Evolutionary conservation across 1,284 basidiomycete genomes (phyloP).

Genomic region (Wolfiporia cocos): DNA sequence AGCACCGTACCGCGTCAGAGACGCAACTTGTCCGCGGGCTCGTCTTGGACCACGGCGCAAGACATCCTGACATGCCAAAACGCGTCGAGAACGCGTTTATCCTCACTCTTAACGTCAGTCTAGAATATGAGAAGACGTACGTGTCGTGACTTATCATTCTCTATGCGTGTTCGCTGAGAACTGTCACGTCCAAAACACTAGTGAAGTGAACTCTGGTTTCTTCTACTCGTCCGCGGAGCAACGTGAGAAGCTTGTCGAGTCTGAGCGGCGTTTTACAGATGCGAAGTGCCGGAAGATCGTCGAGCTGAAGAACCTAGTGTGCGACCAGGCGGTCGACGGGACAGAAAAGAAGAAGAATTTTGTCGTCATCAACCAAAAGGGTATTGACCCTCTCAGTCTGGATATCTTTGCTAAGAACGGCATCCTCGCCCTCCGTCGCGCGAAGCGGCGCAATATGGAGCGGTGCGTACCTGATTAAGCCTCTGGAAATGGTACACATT

Average conservation of each 20-base stretch:
- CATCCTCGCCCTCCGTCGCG: conserved; percentile 90
- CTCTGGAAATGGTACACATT: too few species aligned
- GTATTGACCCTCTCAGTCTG: conserved; percentile 96
- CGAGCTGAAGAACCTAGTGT: conserved; percentile 94
- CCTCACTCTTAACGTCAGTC: conserved; percentile 93
- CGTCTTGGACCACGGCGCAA: conserved; percentile 92
- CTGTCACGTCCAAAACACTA: conserved; percentile 26
- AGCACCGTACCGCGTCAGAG: conserved; percentile 96
- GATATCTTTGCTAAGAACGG: conserved; percentile 97
- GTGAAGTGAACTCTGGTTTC: conserved; percentile 99
- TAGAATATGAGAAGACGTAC: conserved; percentile 99
- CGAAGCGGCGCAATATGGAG: conserved; percentile 98
- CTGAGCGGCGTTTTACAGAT: conserved; percentile 92
- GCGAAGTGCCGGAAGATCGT: conserved; percentile 96
- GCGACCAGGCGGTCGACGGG: conserved; percentile 83
- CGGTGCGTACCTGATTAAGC: conserved; percentile 63
- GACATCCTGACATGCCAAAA: conserved; percentile 99
- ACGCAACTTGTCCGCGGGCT: conserved; percentile 96
- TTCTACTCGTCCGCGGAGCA: conserved; percentile 99
- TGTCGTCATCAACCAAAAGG: conserved; percentile 98
- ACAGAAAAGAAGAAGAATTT: conserved; percentile 84
- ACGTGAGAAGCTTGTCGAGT: conserved; percentile 97
- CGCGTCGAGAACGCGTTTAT: conserved; percentile 96
- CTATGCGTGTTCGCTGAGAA: neutral
- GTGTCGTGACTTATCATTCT: conserved; percentile 30